A percentile compares a stretch with the other conserved stretches of the same genome.
phyloP scores from a whole-genome alignment of 2,329 filamentous ascomycete genomes.

The Trichoderma hamatum region DNA sequence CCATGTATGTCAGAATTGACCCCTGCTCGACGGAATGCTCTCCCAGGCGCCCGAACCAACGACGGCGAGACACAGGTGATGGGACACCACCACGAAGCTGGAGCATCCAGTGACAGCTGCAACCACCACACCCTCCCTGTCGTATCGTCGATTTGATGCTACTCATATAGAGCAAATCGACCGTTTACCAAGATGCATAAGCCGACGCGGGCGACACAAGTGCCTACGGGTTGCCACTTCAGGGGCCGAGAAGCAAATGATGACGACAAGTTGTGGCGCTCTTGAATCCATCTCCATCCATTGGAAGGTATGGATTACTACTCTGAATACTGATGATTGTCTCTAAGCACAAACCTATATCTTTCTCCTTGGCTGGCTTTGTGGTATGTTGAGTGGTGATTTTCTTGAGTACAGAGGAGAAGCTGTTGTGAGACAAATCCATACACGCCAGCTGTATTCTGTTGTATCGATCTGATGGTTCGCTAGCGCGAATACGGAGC shows the following conservation, averaged over 20 bases:
- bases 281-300: neutral
- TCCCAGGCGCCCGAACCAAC: neutral
- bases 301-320: neutral
- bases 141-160: slow-evolving; percentile 1
- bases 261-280: neutral
- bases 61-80: neutral
- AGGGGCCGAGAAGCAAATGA: neutral
- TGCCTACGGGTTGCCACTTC: neutral
- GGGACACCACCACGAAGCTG: neutral
- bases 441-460: neutral
- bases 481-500: neutral
- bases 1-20: slow-evolving; percentile 1
- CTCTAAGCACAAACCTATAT: neutral
- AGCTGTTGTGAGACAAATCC: neutral
- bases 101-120: neutral
- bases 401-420: neutral
- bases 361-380: neutral
- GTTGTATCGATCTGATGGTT: neutral
- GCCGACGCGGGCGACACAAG: neutral
- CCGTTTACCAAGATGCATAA: neutral
- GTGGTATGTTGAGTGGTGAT: too few relatives aligned
- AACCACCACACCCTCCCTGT: slow-evolving; percentile 17
- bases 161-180: neutral
- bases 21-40: neutral
- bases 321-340: neutral